phyloP scores from a whole-genome alignment of 73 alveolate species.

The Tetrahymena borealis region DNA sequence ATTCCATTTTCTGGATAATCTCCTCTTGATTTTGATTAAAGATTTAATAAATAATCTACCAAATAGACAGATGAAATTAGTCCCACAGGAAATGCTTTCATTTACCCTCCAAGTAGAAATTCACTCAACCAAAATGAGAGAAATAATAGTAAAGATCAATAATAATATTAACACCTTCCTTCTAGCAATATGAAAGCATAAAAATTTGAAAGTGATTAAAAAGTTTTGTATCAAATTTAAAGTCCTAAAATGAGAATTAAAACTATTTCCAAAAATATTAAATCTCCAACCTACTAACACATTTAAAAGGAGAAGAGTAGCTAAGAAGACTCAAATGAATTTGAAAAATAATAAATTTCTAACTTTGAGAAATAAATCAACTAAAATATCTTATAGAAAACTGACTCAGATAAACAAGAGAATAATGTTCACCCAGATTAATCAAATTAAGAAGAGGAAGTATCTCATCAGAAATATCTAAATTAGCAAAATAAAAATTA shows the following conservation, averaged over 20 bases:
- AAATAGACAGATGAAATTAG: background rate
- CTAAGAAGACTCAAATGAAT: background rate
- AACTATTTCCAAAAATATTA: background rate
- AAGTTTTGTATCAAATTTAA: background rate
- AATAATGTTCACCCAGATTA: background rate
- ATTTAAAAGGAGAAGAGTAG: background rate
- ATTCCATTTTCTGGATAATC: background rate
- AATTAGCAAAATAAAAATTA: background rate
- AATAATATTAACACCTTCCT: background rate
- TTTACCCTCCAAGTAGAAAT: too few species aligned
- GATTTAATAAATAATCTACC: background rate
- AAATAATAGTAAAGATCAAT: background rate
- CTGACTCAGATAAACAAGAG: background rate
- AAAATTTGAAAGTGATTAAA: background rate
- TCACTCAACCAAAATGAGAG: background rate
- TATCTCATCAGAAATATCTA: background rate
- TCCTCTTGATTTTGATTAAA: background rate
- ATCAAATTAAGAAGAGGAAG: background rate
- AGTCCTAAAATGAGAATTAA: background rate
- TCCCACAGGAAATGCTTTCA: too few species aligned
- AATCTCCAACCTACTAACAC: background rate
- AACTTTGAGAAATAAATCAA: background rate
- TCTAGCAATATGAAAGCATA: background rate
- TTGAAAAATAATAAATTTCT: background rate
- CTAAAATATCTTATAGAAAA: too few species aligned